Evolutionary conservation across 2,329 filamentous ascomycete species (phyloP), one percentile per base, ranked within the genome.

Genomic region (Neocucurbitaria cava): DNA sequence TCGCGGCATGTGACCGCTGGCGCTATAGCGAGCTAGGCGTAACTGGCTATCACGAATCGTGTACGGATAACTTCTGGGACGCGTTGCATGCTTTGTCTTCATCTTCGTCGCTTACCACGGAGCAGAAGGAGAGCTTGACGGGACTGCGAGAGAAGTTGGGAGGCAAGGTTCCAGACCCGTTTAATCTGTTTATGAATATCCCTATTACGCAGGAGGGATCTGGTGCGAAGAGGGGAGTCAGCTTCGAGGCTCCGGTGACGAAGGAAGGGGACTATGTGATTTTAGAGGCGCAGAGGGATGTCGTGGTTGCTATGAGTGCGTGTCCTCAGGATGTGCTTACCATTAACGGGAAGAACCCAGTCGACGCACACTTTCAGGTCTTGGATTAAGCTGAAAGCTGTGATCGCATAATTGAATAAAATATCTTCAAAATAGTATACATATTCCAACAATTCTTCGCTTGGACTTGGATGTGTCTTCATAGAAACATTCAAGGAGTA

Each of bases 291-390:
- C 69, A 79, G 57, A 70, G 78, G 39, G 78, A 81, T 60, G 65
- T 80, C 2, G 78, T 80, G 9, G 75, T 81, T 2, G 76, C 79
- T 18, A 81, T 81, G 79, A 77, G 74, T 57, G 76, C 78, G 3
- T 81, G 79, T 65, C 79, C 78, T 20, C 75, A 80, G 49, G 78
- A 81, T 60, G 70, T 80, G 5, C 62, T 76, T 9, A 74, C 70
- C 1, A 79, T 81, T 57, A 81, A 81, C 55, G 73, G 70, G 35
- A 71, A 74, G 50, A 73, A 74, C 47, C 74, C 76, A 2, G 74
- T 75, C n/a, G 78, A 80, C 52, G 78, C 76, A 5, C 76, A 80
- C 59, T 81, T 79, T 15, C 49, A 71, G 36, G 62, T 72, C 3
- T 39, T 64, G n/a, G 62, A 50, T 23, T 68, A 49, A 50, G 21